Percentiles rank a stretch among this genome's conserved stretches.
phyloP scores from a whole-genome alignment of 768 basidiomycete genomes.

The Hemileccinum impolitum region DNA sequence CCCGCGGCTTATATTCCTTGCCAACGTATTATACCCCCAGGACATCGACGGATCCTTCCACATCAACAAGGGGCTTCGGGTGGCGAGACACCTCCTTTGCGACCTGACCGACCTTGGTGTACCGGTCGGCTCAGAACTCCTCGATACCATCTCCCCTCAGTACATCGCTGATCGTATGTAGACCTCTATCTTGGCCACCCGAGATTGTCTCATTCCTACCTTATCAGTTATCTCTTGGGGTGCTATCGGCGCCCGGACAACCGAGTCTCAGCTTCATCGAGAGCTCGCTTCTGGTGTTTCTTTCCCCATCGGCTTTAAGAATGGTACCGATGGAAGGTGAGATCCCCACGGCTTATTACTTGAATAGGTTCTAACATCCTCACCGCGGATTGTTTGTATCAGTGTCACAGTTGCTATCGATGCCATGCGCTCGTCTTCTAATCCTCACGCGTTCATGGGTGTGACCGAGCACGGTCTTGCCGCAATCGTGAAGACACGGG shows the following conservation, averaged over 20 bases:
- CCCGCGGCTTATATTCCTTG: not conserved
- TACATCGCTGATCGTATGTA: slow-evolving; percentile 73
- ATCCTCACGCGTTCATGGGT: slow-evolving; percentile 97
- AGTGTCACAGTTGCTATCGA: slow-evolving; percentile 90
- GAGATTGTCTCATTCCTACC: not conserved
- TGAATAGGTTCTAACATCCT: not conserved
- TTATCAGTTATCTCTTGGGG: slow-evolving; percentile 78
- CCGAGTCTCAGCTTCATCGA: slow-evolving; percentile 95
- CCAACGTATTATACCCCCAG: slow-evolving; percentile 8
- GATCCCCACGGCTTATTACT: not conserved
- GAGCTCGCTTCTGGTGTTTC: slow-evolving; percentile 95
- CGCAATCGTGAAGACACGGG: slow-evolving; percentile 90
- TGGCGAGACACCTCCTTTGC: slow-evolving; percentile 84
- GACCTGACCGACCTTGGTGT: slow-evolving; percentile 88
- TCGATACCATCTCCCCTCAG: slow-evolving; percentile 83
- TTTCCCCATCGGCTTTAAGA: slow-evolving; percentile 99
- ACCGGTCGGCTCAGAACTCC: slow-evolving; percentile 91
- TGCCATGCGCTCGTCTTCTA: slow-evolving; percentile 89
- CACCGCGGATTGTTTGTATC: slow-evolving; percentile 1
- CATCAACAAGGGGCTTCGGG: slow-evolving; percentile 95
- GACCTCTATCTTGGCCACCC: not conserved
- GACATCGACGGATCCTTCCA: slow-evolving; percentile 92
- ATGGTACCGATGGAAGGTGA: slow-evolving; percentile 92
- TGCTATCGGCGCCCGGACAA: slow-evolving; percentile 95
- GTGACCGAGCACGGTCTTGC: slow-evolving; percentile 85